Evolutionary conservation across 176 grass and related monocot species (phyloP).

Genomic region (Otatea glauca): DNA sequence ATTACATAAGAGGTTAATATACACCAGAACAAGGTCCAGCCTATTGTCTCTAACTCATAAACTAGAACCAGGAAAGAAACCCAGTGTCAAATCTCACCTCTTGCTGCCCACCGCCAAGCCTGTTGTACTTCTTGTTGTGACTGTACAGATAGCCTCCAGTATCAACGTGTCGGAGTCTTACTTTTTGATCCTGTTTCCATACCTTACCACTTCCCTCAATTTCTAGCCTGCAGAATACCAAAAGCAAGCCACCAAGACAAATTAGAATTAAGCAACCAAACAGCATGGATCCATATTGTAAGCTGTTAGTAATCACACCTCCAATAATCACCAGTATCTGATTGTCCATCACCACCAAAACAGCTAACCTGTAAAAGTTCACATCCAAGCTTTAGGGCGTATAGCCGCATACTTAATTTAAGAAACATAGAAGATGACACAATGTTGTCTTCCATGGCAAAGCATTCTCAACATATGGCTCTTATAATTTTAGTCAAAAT

Average conservation of each 20-base stretch:
- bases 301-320: constrained; percentile 40
- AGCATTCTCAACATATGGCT: neutral
- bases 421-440: neutral
- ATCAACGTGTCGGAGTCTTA: constrained; percentile 74
- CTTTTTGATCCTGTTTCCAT: constrained; percentile 69
- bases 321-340: constrained; percentile 85
- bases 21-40: neutral
- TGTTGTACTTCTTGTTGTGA: constrained; percentile 81
- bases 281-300: neutral
- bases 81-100: constrained; percentile 48
- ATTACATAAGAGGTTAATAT: neutral
- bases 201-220: constrained; percentile 71
- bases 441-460: neutral
- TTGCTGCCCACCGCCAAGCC: constrained; percentile 82
- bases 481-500: neutral
- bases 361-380: constrained; percentile 67
- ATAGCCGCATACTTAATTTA: neutral
- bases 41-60: neutral
- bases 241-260: neutral
- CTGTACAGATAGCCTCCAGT: constrained; percentile 79
- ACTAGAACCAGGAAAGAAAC: neutral
- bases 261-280: constrained; percentile 5
- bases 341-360: constrained; percentile 64
- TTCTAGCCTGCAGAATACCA: constrained; percentile 58
- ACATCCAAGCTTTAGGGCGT: constrained; percentile 24